Evolutionary conservation across 306 rosid genomes (phyloP), one percentile per base, ranked within the genome.

Genomic region (Ammopiptanthus mongolicus): DNA sequence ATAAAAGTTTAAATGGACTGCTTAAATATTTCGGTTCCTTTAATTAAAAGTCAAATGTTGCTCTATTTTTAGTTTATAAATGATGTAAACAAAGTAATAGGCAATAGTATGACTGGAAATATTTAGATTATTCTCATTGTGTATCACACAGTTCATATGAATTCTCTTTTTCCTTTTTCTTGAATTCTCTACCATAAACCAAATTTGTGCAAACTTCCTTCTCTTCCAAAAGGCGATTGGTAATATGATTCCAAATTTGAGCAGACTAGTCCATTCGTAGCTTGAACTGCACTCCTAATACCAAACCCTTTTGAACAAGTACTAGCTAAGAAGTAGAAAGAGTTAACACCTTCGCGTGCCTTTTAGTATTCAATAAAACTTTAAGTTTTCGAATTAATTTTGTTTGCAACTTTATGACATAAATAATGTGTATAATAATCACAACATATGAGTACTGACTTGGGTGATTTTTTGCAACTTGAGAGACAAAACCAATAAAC

Each of bases 281-380:
- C n/a, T 73, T 74, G 51, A 53, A 47, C 58, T 44, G 29, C 42
- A 73, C 69, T 73, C 60, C n/a, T n/a, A 47, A 61, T 31, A 1
- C 25, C 34, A 14, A 15, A 31, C 8, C 17, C 14, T 42, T 41
- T 46, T 12, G 53, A 13, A 17, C 70, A 74, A 12, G 29, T 28
- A 9, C 59, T 33, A 44, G 48, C 62, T 51, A 12, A n/a, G n/a
- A n/a, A n/a, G n/a, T n/a, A n/a, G n/a, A n/a, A n/a, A n/a, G n/a
- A n/a, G n/a, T n/a, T n/a, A n/a, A n/a, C n/a, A n/a, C n/a, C n/a
- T n/a, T n/a, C n/a, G n/a, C n/a, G n/a, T n/a, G n/a, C n/a, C n/a
- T n/a, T n/a, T n/a, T n/a, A n/a, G n/a, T n/a, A n/a, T n/a, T n/a
- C n/a, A n/a, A n/a, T n/a, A n/a, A 28, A 28, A 28, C 31, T 28